Evolutionary conservation across 305 asterid genomes (phyloP), one percentile per base, ranked within the genome.

Genomic region (Fraxinus baroniana): DNA sequence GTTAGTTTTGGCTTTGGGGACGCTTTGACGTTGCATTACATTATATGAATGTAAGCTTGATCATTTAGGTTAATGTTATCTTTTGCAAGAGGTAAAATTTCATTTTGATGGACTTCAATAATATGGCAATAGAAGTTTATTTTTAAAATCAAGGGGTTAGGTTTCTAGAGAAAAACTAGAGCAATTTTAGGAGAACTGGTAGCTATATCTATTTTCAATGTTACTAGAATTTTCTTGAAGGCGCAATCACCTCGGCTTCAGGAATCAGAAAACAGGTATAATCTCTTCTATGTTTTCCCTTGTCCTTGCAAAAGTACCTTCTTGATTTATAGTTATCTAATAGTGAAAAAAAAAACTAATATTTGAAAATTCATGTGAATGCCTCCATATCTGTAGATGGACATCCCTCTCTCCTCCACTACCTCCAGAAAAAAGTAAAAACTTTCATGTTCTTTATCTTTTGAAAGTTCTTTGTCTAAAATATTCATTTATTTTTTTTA

Each of bases 401-500:
- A 57, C 68, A 18, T 57, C 68, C 44, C 76, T 12, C 6, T 17
- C 18, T 13, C 76, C 41, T 71, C 22, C 24, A 26, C 7, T 60
- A 9, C 35, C 15, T 12, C 41, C 20, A 32, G 9, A 30, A 71
- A 15, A 32, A 71, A 2, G 7, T 5, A 55, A 15, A 71, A 71
- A 5, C 24, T 32, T 32, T 15, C 22, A 32, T 6, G 41, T 71
- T 71, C 13, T 15, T 30, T 71, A 32, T 71, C 44, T 71, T 3
- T 15, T 2, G 44, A 17, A 71, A 10, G 37, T 15, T 66, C 73
- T 28, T 28, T 66, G 74, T 66, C 30, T 80, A 84, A 36, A n/a
- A 39, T 76, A 70, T 84, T 76, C 20, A 74, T 81, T 77, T 68
- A 41, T 84, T 84, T 68, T 13, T 64, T 81, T 77, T 68, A 41